Evolutionary conservation across 192 early-diverging fungal genomes (phyloP), one percentile per base, ranked within the genome.

Genomic region (Coemansia sp.): DNA sequence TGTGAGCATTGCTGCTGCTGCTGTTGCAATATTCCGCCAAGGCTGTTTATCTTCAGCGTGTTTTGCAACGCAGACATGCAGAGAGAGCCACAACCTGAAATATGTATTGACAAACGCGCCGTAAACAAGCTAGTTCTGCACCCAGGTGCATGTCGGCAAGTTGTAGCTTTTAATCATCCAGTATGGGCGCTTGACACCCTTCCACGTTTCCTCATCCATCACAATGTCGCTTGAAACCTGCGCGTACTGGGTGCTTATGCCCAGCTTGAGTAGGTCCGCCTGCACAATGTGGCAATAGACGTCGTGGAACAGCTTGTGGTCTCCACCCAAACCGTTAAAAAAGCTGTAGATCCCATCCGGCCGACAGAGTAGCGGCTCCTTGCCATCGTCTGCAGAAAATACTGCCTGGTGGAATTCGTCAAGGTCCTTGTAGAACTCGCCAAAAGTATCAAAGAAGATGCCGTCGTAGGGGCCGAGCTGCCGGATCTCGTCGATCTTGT

Each of bases 221-320:
- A 88, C 83, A 40, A 80, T 60, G n/a, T 88, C 88, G 61, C 94
- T 85, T 5, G 83, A 63, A 62, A 95, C 87, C 42, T 88, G 84
- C 16, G 86, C 73, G 60, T 82, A 95, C 64, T 89, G 82, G 0
- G 86, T 89, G n/a, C 66, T 63, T 3, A 98, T 73, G 16, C 94
- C 93, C 47, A 93, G 83, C 8, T 89, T 89, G 23, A 65, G 62
- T 67, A 97, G 69, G 67, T 98, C 95, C 1, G 90, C 71, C 46
- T 91, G 89, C 0, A 87, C 91, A 32, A 98, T 84, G 35, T 85
- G 70, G 69, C 94, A 95, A 48, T 91, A 92, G 6, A 98, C 93
- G 51, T 96, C 95, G 78, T 98, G 93, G 82, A 98, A 98, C 67
- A 97, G 93, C 61, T 87, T 82, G 74, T 97, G 95, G 23, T 91